Evolutionary conservation across 495 filamentous ascomycete genomes (phyloP).

Genomic region (Pyrenopolyporus hunteri): DNA sequence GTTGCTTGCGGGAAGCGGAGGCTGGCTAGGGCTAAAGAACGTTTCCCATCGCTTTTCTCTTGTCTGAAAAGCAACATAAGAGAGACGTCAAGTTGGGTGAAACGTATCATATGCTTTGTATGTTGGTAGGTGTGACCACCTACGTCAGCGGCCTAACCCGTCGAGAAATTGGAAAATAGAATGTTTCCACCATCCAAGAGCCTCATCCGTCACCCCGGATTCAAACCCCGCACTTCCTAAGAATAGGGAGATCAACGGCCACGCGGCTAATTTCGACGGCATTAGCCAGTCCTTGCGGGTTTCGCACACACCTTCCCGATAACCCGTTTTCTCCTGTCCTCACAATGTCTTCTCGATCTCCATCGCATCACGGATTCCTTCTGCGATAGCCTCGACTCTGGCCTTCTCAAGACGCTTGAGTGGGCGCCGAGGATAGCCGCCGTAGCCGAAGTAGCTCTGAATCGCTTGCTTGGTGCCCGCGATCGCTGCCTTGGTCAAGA

Average conservation of each 20-base stretch:
- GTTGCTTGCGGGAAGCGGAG: slow-evolving; percentile 8
- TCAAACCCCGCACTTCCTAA: slow-evolving; percentile 34
- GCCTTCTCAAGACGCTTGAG: slow-evolving; percentile 69
- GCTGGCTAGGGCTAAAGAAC: slow-evolving; percentile 25
- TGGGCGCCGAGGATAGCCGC: slow-evolving; percentile 76
- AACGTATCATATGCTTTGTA: slow-evolving; percentile 23
- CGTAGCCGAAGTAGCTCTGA: slow-evolving; percentile 83
- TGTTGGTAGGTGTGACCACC: slow-evolving; percentile 4
- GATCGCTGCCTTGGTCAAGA: slow-evolving; percentile 83
- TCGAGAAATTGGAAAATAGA: slow-evolving; percentile 10
- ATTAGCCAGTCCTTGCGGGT: slow-evolving; percentile 34
- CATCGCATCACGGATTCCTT: slow-evolving; percentile 74
- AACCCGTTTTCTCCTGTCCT: slow-evolving; percentile 32
- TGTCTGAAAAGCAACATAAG: slow-evolving; percentile 15
- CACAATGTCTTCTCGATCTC: slow-evolving; percentile 58
- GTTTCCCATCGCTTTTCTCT: slow-evolving; percentile 15
- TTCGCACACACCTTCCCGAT: slow-evolving; percentile 23
- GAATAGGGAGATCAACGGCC: slow-evolving; percentile 30
- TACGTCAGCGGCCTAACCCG: slow-evolving; percentile 13
- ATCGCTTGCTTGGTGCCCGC: slow-evolving; percentile 87
- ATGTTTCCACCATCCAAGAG: slow-evolving; percentile 29
- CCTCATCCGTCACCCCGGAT: slow-evolving; percentile 39
- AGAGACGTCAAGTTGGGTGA: slow-evolving; percentile 20
- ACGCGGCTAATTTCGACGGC: slow-evolving; percentile 38
- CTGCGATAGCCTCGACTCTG: slow-evolving; percentile 66